These are phyloP conservation scores for Fusarium chlamydosporum DNA, from an alignment of 2,329 filamentous ascomycete genomes.

Conservation along the genomic window DNA sequence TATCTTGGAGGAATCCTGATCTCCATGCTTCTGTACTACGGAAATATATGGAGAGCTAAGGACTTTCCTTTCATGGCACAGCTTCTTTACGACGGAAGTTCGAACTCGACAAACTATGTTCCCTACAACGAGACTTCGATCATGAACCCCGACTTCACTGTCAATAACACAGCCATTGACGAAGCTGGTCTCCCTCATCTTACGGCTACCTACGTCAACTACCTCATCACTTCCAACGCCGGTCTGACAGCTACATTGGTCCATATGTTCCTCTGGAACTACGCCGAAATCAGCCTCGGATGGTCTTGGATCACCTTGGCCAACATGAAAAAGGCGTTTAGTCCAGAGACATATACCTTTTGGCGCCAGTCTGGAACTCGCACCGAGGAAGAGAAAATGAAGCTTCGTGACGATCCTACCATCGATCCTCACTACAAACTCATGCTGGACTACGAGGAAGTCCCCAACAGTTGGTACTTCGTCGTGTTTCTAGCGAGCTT, in stretches of 20 bases:
- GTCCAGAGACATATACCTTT: slow-evolving; percentile 20
- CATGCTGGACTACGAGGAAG: slow-evolving; percentile 36
- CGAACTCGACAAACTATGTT: slow-evolving; percentile 16
- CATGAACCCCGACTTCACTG: slow-evolving; percentile 45
- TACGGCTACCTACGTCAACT: slow-evolving; percentile 34
- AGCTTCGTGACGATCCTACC: slow-evolving; percentile 20
- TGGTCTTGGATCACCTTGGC: slow-evolving; percentile 31
- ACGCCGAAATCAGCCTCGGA: slow-evolving; percentile 40
- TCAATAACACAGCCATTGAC: slow-evolving; percentile 11
- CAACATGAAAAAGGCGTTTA: slow-evolving; percentile 6
- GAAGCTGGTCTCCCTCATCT: slow-evolving; percentile 24
- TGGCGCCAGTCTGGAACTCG: slow-evolving; percentile 15
- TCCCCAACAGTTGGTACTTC: slow-evolving; percentile 34
- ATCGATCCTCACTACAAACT: slow-evolving; percentile 41
- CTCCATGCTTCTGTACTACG: slow-evolving; percentile 51
- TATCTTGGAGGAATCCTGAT: slow-evolving; percentile 56
- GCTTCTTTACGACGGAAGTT: slow-evolving; percentile 26
- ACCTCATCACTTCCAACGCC: slow-evolving; percentile 34
- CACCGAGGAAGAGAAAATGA: slow-evolving; percentile 31
- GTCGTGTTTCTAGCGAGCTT: slow-evolving; percentile 3
- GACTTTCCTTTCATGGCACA: slow-evolving; percentile 41
- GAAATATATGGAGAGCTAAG: slow-evolving; percentile 33
- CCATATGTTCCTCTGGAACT: slow-evolving; percentile 47
- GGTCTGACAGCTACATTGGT: slow-evolving; percentile 29
- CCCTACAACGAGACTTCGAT: slow-evolving; percentile 28